These are phyloP conservation scores for Podila epicladia DNA, from an alignment of 192 early-diverging fungal species.

Conservation along the genomic window DNA sequence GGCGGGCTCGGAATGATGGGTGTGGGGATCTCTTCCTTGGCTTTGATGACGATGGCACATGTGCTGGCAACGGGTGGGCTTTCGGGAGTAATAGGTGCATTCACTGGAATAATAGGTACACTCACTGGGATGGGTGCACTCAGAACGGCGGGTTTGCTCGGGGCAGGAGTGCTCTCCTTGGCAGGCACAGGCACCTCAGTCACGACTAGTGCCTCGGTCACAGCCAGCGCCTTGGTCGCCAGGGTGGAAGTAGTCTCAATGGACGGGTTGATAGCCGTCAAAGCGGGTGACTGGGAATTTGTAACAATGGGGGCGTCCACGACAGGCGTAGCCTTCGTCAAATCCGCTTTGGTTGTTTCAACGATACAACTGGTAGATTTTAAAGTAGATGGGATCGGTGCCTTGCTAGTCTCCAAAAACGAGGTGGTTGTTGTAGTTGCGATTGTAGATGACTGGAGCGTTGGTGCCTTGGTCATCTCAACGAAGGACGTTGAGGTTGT, in stretches of 20 bases:
- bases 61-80: too few relatives aligned
- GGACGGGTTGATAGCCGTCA: too few relatives aligned
- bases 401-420: background rate
- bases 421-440: background rate
- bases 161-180: too few relatives aligned
- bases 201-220: background rate
- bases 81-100: too few relatives aligned
- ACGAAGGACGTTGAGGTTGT: too few relatives aligned
- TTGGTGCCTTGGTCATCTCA: too few relatives aligned
- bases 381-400: background rate
- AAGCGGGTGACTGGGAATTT: background rate
- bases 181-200: too few relatives aligned
- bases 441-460: background rate
- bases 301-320: background rate
- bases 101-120: too few relatives aligned
- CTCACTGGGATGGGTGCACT: too few relatives aligned
- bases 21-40: background rate
- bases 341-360: background rate
- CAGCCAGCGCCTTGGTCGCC: too few relatives aligned
- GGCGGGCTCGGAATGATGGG: background rate
- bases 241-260: background rate
- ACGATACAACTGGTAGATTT: background rate
- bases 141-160: too few relatives aligned
- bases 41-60: too few relatives aligned
- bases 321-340: background rate